A percentile compares a stretch with the other conserved stretches of the same genome.
These are phyloP conservation scores for Bigelowiella natans DNA, from an alignment of 78 protist genomes.

Conservation along the genomic window DNA sequence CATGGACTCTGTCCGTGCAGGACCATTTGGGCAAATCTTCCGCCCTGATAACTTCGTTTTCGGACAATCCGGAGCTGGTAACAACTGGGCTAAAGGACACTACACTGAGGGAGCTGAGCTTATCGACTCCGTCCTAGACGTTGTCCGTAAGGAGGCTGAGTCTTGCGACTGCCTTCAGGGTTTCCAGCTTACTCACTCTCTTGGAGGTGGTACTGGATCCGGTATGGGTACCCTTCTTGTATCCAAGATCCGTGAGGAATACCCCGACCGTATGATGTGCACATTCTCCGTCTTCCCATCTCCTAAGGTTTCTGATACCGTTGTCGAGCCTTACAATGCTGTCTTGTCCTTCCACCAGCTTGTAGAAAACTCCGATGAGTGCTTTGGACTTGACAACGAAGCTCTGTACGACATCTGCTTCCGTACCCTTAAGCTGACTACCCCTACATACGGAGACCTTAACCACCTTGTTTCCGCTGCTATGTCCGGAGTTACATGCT, in stretches of 20 bases:
- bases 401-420: slow-evolving; percentile 87
- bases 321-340: slow-evolving; percentile 95
- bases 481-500: slow-evolving; percentile 92
- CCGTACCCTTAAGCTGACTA: slow-evolving; percentile 63
- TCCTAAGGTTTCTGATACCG: slow-evolving; percentile 54
- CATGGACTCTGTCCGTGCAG: neutral
- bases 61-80: slow-evolving; percentile 95
- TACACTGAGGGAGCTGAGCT: slow-evolving; percentile 41
- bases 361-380: slow-evolving; percentile 72
- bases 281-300: slow-evolving; percentile 79
- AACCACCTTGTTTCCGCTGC: no score
- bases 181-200: slow-evolving; percentile 82
- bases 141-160: slow-evolving; percentile 97
- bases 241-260: slow-evolving; percentile 81
- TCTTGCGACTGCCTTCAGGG: slow-evolving; percentile 68
- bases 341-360: slow-evolving; percentile 87
- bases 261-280: slow-evolving; percentile 91
- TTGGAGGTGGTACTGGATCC: slow-evolving; percentile 98
- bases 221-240: slow-evolving; percentile 89
- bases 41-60: neutral
- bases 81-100: slow-evolving; percentile 87
- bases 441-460: slow-evolving; percentile 71
- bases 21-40: neutral
- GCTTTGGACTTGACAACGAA: slow-evolving; percentile 89
- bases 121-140: slow-evolving; percentile 70